Percentiles rank a stretch among this genome's conserved stretches.
Conservation (phyloP, 1,284 basidiomycete species). For the Stygiomarasmius scandens region DNA sequence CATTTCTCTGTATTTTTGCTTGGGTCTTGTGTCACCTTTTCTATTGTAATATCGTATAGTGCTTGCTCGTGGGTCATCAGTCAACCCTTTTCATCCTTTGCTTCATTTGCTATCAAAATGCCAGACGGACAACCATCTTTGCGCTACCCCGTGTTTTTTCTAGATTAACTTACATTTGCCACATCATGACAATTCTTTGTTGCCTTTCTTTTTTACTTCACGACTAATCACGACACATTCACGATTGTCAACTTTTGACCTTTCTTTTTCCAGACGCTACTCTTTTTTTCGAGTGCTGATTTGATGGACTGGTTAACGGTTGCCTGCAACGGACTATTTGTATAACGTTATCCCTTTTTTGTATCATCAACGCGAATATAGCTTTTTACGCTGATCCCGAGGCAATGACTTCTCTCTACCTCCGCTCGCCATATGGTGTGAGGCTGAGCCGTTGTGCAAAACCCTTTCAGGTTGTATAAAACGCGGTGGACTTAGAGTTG, state of each 20-base stretch:
- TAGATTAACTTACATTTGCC: background rate
- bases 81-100: background rate
- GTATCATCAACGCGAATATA: too few relatives aligned
- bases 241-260: background rate
- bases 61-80: background rate
- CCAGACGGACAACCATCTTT: background rate
- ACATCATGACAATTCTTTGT: background rate
- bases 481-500: too few relatives aligned
- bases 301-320: too few relatives aligned
- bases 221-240: too few relatives aligned
- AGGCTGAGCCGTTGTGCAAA: too few relatives aligned
- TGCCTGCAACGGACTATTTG: background rate
- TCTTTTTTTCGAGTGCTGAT: background rate
- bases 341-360: too few relatives aligned
- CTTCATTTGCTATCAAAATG: background rate
- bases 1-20: background rate
- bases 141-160: background rate
- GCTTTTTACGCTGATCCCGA: too few relatives aligned
- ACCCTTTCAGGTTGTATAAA: too few relatives aligned
- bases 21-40: slow-evolving; percentile 9
- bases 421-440: too few relatives aligned
- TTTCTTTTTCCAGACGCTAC: background rate
- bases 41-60: background rate
- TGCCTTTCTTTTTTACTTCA: background rate
- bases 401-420: too few relatives aligned